A percentile compares a stretch with the other conserved stretches of the same genome.
These are phyloP conservation scores for Flaveria linearis DNA, from an alignment of 129 eudicot genomes.

Conservation along the genomic window DNA sequence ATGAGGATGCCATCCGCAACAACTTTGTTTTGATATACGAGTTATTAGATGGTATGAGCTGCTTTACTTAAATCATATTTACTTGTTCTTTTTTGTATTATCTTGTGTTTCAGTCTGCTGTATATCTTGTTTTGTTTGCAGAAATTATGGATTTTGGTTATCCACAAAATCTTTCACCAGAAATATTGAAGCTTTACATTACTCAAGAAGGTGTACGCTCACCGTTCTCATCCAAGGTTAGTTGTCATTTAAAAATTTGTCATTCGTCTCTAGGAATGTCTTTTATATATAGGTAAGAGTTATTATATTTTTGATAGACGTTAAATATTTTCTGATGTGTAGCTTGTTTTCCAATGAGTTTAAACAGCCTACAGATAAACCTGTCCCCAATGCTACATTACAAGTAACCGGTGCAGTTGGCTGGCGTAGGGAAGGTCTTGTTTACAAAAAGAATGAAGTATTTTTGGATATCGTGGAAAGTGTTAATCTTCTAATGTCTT, in stretches of 20 bases:
- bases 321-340: conserved; percentile 13
- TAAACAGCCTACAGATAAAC: conserved; percentile 78
- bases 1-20: conserved; percentile 98
- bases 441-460: conserved; percentile 94
- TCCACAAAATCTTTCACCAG: conserved; percentile 98
- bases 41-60: conserved; percentile 68
- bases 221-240: conserved; percentile 95
- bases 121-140: conserved; percentile 44
- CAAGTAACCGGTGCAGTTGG: conserved; percentile 99
- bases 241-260: neutral
- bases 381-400: conserved; percentile 95
- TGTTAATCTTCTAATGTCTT: conserved; percentile 98
- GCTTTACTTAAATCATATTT: neutral
- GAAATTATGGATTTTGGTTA: conserved; percentile 99
- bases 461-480: conserved; percentile 98
- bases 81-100: neutral
- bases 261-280: neutral
- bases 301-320: conserved; percentile 14
- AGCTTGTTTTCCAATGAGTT: neutral
- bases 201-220: conserved; percentile 99
- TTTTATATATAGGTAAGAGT: neutral
- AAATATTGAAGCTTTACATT: conserved; percentile 92
- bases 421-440: conserved; percentile 98
- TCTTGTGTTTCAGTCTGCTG: conserved; percentile 1
- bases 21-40: conserved; percentile 93